Base-by-base conservation (phyloP, 2,329 filamentous ascomycete genomes). In the Nothophoma quercina region DNA sequence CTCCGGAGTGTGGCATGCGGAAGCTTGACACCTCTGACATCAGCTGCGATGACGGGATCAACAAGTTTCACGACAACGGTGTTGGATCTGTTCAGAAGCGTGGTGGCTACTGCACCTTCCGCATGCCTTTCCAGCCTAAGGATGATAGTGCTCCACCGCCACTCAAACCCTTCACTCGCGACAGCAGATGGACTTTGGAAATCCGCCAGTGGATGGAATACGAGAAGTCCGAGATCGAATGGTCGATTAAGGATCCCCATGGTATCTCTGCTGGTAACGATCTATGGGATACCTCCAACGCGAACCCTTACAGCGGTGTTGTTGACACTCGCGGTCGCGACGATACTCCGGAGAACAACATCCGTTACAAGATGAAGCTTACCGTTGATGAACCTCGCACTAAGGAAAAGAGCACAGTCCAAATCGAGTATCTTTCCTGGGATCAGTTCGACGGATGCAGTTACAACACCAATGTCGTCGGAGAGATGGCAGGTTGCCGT, bases 221-320 rank as follows among this genome's bases (percentile, higher is more conserved):
- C 8, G 34, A 56, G 1, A 15, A 39, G 1, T 45, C 61, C 1
- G 40, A 46, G 7, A 22, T 66, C 1, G 46, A 47, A 5, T 68
- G 61, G 63, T 29, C 13, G 8, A 44, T 67, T 1, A 47, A 38
- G 8, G 57, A 66, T 16, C 59, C 61, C 5, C 58, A 66, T 18
- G 55, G 53, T 6, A 35, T 53, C 29, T 7, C 32, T 2, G 42
- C 43, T 6, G 13, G 36, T 6, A 16, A 35, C 19, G 19, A 7
- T 12, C 22, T 10, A n/a, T 21, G 13, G 18, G 28, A 39, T 7
- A 40, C 35, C 5, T 19, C 19, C 2, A 6, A 12, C 4, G 1
- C 5, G 12, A 15, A 21, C 6, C 5, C 2, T 12, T 23, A 13
- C 10, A 36, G 2, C 13, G 32, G 5, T 4, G 9, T 39, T 2